Percentiles rank a stretch among this genome's conserved stretches.
Conservation (phyloP, 2,329 filamentous ascomycete species). For the Raffaelea arxii region DNA sequence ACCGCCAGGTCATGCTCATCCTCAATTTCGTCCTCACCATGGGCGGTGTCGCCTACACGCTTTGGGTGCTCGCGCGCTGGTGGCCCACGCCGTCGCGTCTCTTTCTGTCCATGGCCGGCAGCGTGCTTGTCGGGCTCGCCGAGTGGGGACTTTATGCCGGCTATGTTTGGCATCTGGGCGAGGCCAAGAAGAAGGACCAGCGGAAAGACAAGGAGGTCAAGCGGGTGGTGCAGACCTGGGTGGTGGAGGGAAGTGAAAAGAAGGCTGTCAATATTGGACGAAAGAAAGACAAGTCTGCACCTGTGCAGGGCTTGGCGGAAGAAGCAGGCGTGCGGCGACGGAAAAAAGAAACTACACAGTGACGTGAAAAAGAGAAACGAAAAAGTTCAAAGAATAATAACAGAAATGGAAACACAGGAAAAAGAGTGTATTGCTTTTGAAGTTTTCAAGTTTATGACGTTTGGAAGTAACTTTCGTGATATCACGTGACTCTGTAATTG, state of each 20-base stretch:
- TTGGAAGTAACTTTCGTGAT: too few species aligned
- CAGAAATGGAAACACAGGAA: too few species aligned
- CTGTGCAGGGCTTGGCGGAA: neutral
- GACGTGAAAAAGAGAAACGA: neutral
- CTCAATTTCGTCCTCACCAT: conserved; percentile 86
- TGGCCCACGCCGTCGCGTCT: conserved; percentile 64
- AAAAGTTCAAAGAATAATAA: neutral
- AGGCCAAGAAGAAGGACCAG: conserved; percentile 56
- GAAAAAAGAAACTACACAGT: neutral
- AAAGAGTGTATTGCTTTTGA: too few species aligned
- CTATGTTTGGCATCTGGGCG: conserved; percentile 61
- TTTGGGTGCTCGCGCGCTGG: conserved; percentile 70
- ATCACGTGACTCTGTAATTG: too few species aligned
- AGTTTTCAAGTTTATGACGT: too few species aligned
- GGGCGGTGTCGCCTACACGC: conserved; percentile 63
- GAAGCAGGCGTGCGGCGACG: neutral
- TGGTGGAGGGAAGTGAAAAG: conserved; percentile 29
- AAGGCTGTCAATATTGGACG: neutral
- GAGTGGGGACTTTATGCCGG: conserved; percentile 71
- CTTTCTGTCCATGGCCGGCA: conserved; percentile 61
- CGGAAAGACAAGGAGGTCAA: conserved; percentile 55
- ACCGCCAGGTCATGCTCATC: conserved; percentile 74
- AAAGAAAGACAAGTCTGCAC: neutral
- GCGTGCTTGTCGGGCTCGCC: conserved; percentile 59
- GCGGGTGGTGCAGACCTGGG: conserved; percentile 64